These are phyloP conservation scores for Ceratobasidium sp. DNA, from an alignment of 1,284 basidiomycete species.

Conservation along the genomic window DNA sequence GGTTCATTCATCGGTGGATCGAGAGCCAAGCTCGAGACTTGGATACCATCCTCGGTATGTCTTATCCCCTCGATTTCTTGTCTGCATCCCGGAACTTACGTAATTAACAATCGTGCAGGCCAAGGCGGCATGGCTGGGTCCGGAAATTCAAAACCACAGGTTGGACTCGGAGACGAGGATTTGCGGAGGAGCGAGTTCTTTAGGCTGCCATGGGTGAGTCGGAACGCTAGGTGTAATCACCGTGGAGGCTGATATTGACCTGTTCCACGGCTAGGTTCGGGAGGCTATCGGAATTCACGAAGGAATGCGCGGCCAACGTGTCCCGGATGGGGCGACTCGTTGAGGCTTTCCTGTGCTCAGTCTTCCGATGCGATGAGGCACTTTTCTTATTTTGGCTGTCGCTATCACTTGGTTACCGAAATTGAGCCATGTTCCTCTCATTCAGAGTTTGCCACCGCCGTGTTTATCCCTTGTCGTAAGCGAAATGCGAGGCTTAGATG, in stretches of 20 bases:
- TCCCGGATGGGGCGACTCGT: constrained; percentile 35
- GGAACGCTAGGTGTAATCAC: neutral
- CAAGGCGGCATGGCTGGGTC: constrained; percentile 60
- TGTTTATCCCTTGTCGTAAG: neutral
- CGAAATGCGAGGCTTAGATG: neutral
- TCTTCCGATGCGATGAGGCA: neutral
- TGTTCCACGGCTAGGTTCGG: constrained; percentile 61
- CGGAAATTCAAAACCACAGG: constrained; percentile 63
- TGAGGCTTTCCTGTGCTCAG: neutral
- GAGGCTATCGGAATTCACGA: constrained; percentile 73
- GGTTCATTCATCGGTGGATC: constrained; percentile 91
- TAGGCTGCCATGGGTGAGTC: constrained; percentile 81
- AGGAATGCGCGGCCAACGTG: constrained; percentile 63
- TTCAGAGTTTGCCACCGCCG: neutral
- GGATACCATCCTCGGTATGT: constrained; percentile 81
- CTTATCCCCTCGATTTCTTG: neutral
- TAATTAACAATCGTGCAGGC: neutral
- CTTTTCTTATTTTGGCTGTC: neutral
- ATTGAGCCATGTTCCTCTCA: neutral
- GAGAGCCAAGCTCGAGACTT: constrained; percentile 92
- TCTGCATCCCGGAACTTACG: neutral
- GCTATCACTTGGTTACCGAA: neutral
- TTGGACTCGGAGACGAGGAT: constrained; percentile 75
- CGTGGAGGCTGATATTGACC: constrained; percentile 2
- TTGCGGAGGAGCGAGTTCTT: constrained; percentile 91